phyloP scores from a whole-genome alignment of 2,329 filamentous ascomycete species.

The Alternaria sp. region DNA sequence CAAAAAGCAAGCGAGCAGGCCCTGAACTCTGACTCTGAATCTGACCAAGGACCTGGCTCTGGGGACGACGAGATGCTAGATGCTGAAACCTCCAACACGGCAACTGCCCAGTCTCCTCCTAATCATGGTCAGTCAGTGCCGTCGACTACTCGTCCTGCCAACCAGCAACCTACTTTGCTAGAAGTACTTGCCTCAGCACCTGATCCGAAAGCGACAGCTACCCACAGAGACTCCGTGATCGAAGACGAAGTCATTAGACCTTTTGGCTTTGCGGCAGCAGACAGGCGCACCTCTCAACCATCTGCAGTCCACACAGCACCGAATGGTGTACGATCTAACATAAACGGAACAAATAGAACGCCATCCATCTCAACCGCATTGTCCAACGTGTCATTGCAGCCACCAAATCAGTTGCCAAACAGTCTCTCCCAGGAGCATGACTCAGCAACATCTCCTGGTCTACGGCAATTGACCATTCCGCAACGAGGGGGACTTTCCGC shows the following conservation, averaged over 20 bases:
- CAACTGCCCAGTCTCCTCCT: constrained; percentile 12
- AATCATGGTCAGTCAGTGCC: constrained; percentile 12
- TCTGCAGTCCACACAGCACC: constrained; percentile 8
- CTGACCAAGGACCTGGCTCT: constrained; percentile 50
- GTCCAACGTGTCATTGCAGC: constrained; percentile 20
- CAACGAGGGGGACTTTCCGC: constrained; percentile 35
- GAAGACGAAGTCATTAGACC: constrained; percentile 23
- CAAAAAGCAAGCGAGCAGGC: constrained; percentile 63
- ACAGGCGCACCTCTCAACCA: constrained; percentile 25
- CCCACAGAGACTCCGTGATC: constrained; percentile 29
- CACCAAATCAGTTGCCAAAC: constrained; percentile 30
- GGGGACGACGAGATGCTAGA: constrained; percentile 51
- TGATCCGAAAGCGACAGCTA: constrained; percentile 20
- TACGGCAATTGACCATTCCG: constrained; percentile 46
- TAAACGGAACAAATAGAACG: constrained; percentile 11
- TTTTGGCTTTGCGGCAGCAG: constrained; percentile 9
- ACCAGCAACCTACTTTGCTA: constrained; percentile 29
- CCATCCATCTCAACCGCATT: constrained; percentile 18
- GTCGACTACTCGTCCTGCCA: constrained; percentile 16
- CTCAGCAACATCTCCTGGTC: constrained; percentile 38
- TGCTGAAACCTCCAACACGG: constrained; percentile 25
- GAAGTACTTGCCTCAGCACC: constrained; percentile 24
- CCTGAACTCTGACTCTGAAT: constrained; percentile 58
- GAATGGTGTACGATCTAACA: constrained; percentile 17
- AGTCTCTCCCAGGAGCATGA: constrained; percentile 32